Base-by-base conservation (phyloP, 495 filamentous ascomycete genomes). In the Chaetomidium leptoderma region DNA sequence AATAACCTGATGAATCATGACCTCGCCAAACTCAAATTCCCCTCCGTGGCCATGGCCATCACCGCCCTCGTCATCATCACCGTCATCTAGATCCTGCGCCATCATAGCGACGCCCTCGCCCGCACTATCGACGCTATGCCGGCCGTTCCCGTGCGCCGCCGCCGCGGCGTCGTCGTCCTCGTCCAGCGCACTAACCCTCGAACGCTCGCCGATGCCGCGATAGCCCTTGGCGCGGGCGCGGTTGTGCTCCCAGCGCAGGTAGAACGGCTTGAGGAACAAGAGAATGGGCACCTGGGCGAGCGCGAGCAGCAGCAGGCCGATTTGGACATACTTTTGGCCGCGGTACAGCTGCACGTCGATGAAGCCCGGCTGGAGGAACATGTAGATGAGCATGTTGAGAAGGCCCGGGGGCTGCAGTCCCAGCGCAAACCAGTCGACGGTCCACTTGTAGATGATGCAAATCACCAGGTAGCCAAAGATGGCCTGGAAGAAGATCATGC, bases 1-100 rank as follows among this genome's bases (percentile, higher is more conserved):
- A 68, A 98, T 98, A 68, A 96, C 87, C 70, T 99, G 93, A 72
- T 99, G 93, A 66, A 99, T 99, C 89, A 97, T 95, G 62, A 91
- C 78, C 64, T 99, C 93, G 33, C 83, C 79, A 69, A 97, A 97
- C 58, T 97, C 93, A 70, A 99, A 99, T 65, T 97, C 93, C 66
- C 90, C 53, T 9, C 48, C 48, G 5, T 49, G 46, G 16, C 51
- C 95, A 64, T 43, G 33, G 7, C 14, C 55, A 4, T 27, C 54
- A 55, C 86, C 86, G 30, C 81, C 79, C 27, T 84, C 80, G 21
- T 81, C 86, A 44, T 82, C 78, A 33, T 82, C 79, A 36, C 84
- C 81, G 19, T 81, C 86, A 40, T 83, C 78, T n/a, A 83, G 76
- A 35, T 81, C 82, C 68, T 96, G 87, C 0, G 91, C 88, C 70